Base-by-base conservation (phyloP, 192 early-diverging fungal genomes). In the Coemansia aciculifera region DNA sequence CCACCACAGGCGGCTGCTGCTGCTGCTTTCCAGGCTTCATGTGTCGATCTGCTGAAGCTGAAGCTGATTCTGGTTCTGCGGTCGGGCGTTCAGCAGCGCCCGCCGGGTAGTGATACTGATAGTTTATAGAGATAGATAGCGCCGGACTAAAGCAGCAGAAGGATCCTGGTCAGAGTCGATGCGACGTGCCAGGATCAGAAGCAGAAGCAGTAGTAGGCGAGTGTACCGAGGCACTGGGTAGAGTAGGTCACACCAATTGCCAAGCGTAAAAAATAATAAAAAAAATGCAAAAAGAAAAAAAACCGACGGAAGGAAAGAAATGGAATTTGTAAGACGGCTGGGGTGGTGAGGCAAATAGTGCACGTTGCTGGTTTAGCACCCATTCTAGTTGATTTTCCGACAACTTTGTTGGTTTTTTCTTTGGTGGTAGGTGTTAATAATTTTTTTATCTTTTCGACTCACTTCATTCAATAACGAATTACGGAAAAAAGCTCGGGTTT, bases 1-100 rank as follows among this genome's bases (percentile, higher is more conserved):
- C 7, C 29, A 39, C n/a, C 52, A 12, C 37, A 46, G 39, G 46
- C 46, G 13, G 46, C 60, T 13, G 64, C 42, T 51, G 43, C 37
- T 42, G 68, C 44, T 77, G 75, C 67, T 73, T 72, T 39, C 56
- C 76, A 59, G 70, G 31, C 67, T 56, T 66, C 76, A 78, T 78
- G 43, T 21, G 39, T 57, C 29, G 48, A 12, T 19, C 31, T 4
- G 27, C 12, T 54, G 54, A 17, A 15, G 54, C 54, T 57, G 54
- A 12, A 32, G 54, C 54, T 57, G 54, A 32, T 57, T 57, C 54
- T 31, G 29, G 17, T 32, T 57, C 54, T 57, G 54, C 54, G 54
- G 54, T 57, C 54, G 54, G 54, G 54, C 54, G 54, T 57, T 32
- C 54, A 57, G 54, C 54, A 57, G 54, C 54, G 54, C 54, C 54